These are phyloP conservation scores for Alternaria sp. DNA, from an alignment of 2,329 filamentous ascomycete genomes.

Conservation along the genomic window DNA sequence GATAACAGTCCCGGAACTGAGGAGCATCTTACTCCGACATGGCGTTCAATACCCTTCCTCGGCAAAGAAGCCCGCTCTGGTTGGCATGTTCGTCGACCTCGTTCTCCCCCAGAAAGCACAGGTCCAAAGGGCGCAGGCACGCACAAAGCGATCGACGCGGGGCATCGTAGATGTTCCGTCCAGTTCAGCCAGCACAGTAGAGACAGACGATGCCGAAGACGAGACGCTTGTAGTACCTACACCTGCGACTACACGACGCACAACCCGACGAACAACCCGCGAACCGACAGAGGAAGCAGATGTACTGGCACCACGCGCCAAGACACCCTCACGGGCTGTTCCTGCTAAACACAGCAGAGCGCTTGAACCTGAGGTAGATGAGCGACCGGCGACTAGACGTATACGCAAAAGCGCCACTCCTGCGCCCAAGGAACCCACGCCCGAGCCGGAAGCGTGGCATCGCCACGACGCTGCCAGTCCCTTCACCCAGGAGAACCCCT, in stretches of 20 bases:
- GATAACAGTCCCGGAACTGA: conserved; percentile 86
- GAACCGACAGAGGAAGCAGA: conserved; percentile 52
- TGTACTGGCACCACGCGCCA: conserved; percentile 33
- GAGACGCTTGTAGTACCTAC: conserved; percentile 57
- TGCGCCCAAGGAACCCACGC: conserved; percentile 55
- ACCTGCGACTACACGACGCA: conserved; percentile 34
- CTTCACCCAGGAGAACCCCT: conserved; percentile 91
- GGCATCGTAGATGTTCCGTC: conserved; percentile 77
- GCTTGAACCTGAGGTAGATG: conserved; percentile 47
- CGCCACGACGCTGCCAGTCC: conserved; percentile 65
- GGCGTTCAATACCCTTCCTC: conserved; percentile 85
- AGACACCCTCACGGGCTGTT: conserved; percentile 49
- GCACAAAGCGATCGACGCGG: conserved; percentile 84
- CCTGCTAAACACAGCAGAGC: conserved; percentile 56
- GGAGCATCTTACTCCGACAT: conserved; percentile 90
- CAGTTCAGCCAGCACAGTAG: conserved; percentile 69
- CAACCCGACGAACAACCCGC: conserved; percentile 51
- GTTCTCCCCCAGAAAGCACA: conserved; percentile 81
- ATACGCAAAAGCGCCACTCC: conserved; percentile 52
- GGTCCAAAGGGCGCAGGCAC: conserved; percentile 76
- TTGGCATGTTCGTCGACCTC: conserved; percentile 82
- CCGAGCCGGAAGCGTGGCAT: conserved; percentile 60
- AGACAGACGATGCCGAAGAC: conserved; percentile 64
- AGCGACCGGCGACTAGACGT: conserved; percentile 47
- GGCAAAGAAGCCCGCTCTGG: conserved; percentile 89